Evolutionary conservation across 768 basidiomycete genomes (phyloP).

Genomic region (Suillus occidentalis): DNA sequence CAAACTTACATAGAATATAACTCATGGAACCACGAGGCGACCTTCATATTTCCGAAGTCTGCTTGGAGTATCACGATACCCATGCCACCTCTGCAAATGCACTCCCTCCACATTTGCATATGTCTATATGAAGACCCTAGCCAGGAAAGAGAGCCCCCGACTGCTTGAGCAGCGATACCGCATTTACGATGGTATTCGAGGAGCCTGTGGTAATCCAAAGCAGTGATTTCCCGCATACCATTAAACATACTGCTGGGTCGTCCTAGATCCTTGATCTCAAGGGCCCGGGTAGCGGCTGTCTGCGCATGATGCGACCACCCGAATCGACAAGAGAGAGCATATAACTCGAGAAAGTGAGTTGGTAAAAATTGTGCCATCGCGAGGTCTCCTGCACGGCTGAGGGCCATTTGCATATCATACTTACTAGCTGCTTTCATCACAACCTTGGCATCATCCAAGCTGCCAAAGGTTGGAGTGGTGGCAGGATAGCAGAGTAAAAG

Average conservation of each 20-base stretch:
- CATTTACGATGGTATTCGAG: background rate
- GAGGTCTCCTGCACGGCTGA: background rate
- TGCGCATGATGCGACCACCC: background rate
- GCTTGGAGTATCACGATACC: background rate
- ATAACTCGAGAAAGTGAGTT: background rate
- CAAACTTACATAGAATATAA: too few species aligned
- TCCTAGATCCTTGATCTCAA: background rate
- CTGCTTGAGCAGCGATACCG: background rate
- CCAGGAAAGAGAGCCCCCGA: background rate
- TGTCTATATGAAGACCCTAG: background rate
- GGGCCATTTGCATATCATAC: background rate
- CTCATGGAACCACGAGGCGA: conserved; percentile 2
- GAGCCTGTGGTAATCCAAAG: background rate
- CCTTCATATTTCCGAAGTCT: background rate
- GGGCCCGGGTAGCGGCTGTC: background rate
- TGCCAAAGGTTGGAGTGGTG: background rate
- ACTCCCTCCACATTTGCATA: background rate
- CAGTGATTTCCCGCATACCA: background rate
- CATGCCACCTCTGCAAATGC: background rate
- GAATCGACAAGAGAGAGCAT: background rate
- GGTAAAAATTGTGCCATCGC: background rate
- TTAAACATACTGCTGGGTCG: background rate
- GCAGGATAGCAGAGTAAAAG: conserved; percentile 43
- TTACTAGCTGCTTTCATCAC: background rate
- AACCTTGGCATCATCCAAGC: background rate